These are phyloP conservation scores for Phanerochaete sordida DNA, from an alignment of 768 basidiomycete species.

Conservation along the genomic window DNA sequence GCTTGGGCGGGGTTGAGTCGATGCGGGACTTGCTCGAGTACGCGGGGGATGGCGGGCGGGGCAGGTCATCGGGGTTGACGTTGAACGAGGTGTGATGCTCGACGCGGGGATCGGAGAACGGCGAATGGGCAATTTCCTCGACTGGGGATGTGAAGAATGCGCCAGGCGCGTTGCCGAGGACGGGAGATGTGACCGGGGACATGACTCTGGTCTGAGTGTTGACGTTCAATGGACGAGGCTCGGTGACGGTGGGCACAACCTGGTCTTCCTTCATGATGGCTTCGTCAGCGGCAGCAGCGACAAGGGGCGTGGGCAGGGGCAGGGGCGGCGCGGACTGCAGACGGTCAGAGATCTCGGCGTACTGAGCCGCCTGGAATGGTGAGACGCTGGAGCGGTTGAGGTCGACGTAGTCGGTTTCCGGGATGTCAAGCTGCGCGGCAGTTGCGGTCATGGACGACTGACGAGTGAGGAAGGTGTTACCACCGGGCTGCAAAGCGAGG, in stretches of 20 bases:
- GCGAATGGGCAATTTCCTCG: slow-evolving; percentile 14
- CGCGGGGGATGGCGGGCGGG: slow-evolving; percentile 26
- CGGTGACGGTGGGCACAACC: not conserved
- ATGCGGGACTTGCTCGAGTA: slow-evolving; percentile 37
- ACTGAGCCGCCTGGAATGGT: slow-evolving; percentile 74
- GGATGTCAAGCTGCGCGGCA: not conserved
- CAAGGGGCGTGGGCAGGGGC: slow-evolving; percentile 20
- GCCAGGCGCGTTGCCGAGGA: not conserved
- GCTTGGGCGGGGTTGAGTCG: slow-evolving; percentile 46
- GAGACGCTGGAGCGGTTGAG: slow-evolving; percentile 66
- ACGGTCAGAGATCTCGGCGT: slow-evolving; percentile 62
- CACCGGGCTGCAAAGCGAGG: slow-evolving; percentile 3
- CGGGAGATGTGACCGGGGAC: not conserved
- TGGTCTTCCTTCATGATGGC: slow-evolving; percentile 2
- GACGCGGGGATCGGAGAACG: slow-evolving; percentile 25
- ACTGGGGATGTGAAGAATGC: not conserved
- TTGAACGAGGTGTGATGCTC: slow-evolving; percentile 15
- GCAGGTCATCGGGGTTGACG: slow-evolving; percentile 15
- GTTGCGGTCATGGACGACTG: slow-evolving; percentile 1
- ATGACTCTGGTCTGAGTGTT: not conserved
- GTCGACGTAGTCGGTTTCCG: slow-evolving; percentile 53
- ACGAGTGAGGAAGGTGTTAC: slow-evolving; percentile 8
- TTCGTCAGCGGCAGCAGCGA: slow-evolving; percentile 25
- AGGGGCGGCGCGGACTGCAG: slow-evolving; percentile 35
- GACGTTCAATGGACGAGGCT: slow-evolving; percentile 10